Evolutionary conservation across 345 rosid genomes (phyloP).

Genomic region (Isatis tinctoria): DNA sequence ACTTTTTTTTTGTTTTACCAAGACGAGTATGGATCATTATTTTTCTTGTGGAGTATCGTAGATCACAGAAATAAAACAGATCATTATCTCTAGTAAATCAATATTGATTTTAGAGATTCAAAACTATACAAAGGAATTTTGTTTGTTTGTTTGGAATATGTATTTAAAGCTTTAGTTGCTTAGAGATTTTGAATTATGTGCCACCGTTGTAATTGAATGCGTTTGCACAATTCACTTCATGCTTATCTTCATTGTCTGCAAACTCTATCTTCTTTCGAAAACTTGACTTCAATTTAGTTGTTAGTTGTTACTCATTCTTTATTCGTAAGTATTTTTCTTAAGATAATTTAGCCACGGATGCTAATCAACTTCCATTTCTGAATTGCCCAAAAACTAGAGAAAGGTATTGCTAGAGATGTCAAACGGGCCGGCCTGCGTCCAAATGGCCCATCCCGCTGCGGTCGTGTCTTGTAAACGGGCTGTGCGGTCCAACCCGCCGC

Average conservation of each 20-base stretch:
- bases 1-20: too few relatives aligned
- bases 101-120: neutral
- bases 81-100: neutral
- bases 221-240: slow-evolving; percentile 16
- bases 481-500: too few relatives aligned
- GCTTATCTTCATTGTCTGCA: neutral
- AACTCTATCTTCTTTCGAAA: neutral
- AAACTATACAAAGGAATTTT: neutral
- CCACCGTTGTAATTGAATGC: slow-evolving; percentile 31
- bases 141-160: neutral
- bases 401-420: too few relatives aligned
- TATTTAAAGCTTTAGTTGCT: neutral
- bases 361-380: neutral
- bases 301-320: neutral
- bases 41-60: too few relatives aligned
- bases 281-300: neutral
- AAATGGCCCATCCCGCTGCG: too few relatives aligned
- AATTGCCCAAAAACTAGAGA: neutral
- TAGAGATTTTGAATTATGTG: slow-evolving; percentile 14
- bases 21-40: too few relatives aligned
- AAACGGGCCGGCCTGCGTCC: too few relatives aligned
- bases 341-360: neutral
- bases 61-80: too few relatives aligned
- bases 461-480: too few relatives aligned
- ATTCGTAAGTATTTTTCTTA: neutral